These are phyloP conservation scores for Cucurbita moschata DNA, from an alignment of 306 rosid species.

Conservation along the genomic window DNA sequence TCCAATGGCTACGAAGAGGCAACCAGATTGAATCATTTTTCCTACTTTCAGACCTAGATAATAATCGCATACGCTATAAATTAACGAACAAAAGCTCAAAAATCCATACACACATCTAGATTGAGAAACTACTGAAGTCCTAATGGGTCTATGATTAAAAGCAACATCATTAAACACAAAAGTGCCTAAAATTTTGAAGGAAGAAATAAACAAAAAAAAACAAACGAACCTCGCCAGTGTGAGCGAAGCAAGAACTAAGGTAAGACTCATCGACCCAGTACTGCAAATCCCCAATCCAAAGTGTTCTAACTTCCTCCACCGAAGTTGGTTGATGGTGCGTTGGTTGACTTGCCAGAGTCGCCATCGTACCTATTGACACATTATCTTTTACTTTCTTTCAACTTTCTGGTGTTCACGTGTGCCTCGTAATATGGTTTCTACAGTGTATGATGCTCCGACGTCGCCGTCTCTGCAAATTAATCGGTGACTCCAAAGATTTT, in stretches of 20 bases:
- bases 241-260: slow-evolving; percentile 60
- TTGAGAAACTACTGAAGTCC: background rate
- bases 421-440: background rate
- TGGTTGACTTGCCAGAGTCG: slow-evolving; percentile 22
- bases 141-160: background rate
- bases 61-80: background rate
- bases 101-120: background rate
- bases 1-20: no score
- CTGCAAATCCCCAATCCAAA: slow-evolving; percentile 89
- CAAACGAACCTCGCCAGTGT: slow-evolving; percentile 56
- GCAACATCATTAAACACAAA: background rate
- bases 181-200: background rate
- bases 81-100: background rate
- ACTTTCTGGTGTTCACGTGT: background rate
- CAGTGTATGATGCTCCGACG: background rate
- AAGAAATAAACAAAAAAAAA: background rate
- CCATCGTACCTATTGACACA: slow-evolving; percentile 10
- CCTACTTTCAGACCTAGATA: no score
- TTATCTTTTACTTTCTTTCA: background rate
- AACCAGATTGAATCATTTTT: no score
- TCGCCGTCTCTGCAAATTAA: background rate
- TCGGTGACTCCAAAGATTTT: background rate
- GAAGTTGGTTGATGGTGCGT: slow-evolving; percentile 35
- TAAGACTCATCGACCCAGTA: slow-evolving; percentile 83
- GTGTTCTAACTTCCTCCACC: slow-evolving; percentile 67